phyloP scores from a whole-genome alignment of 1,284 basidiomycete genomes.

The Polyporus tsugae region DNA sequence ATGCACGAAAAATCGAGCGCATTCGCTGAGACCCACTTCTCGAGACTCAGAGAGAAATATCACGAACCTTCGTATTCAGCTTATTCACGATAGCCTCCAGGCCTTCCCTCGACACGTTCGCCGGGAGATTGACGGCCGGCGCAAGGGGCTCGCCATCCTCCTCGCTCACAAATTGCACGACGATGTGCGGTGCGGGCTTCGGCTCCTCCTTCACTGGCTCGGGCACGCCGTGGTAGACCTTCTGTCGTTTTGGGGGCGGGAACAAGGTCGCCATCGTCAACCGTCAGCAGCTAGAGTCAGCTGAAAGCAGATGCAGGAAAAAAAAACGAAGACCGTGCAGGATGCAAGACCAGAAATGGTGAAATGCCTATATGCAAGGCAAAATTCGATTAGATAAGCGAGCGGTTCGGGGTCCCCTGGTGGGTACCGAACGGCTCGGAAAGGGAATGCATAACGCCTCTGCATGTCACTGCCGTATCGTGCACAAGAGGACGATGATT shows the following conservation, averaged over 20 bases:
- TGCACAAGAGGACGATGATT: conserved; percentile 22
- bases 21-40: conserved; percentile 13
- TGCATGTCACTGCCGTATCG: conserved; percentile 11
- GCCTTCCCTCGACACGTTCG: conserved; percentile 85
- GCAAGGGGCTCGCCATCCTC: conserved; percentile 84
- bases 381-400: conserved; percentile 19
- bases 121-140: conserved; percentile 88
- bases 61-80: conserved; percentile 72
- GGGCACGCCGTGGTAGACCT: conserved; percentile 78
- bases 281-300: conserved; percentile 41
- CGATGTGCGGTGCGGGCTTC: conserved; percentile 71
- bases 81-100: conserved; percentile 89
- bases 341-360: conserved; percentile 29
- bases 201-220: conserved; percentile 66
- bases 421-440: conserved; percentile 28
- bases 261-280: conserved; percentile 86
- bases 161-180: conserved; percentile 92
- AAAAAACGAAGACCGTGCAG: conserved; percentile 22
- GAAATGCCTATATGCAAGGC: conserved; percentile 16
- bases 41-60: conserved; percentile 3
- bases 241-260: conserved; percentile 87
- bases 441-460: conserved; percentile 25
- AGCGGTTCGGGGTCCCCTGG: conserved; percentile 20
- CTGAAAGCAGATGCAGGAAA: conserved; percentile 11
- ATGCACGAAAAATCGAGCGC: conserved; percentile 1